A percentile compares a stretch with the other conserved stretches of the same genome.
Conservation (phyloP, 768 basidiomycete genomes). For the Pisolithus microcarpus region DNA sequence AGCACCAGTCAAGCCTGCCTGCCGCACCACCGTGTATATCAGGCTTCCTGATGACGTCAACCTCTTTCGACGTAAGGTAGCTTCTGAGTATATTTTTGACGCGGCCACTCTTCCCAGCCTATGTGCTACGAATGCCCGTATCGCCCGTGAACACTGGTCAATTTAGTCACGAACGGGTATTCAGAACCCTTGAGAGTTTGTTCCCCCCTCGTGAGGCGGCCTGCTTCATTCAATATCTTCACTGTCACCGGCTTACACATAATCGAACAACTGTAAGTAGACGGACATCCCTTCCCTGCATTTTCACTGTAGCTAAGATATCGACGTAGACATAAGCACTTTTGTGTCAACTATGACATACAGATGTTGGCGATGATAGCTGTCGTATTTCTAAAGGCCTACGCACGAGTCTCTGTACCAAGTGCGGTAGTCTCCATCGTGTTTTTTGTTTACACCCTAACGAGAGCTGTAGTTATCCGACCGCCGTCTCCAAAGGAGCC, state of each 20-base stretch:
- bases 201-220: conserved; percentile 26
- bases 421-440: conserved; percentile 5
- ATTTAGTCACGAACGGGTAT: conserved; percentile 65
- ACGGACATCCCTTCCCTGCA: not conserved
- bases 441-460: not conserved
- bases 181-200: conserved; percentile 47
- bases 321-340: conserved; percentile 34
- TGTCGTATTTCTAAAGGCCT: conserved; percentile 53
- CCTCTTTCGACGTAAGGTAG: conserved; percentile 47
- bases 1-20: conserved; percentile 33
- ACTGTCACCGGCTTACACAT: conserved; percentile 29
- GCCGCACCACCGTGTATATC: conserved; percentile 56
- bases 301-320: not conserved
- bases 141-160: conserved; percentile 55
- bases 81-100: conserved; percentile 53
- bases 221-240: conserved; percentile 22
- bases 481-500: conserved; percentile 15
- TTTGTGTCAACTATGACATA: conserved; percentile 50
- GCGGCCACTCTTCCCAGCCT: conserved; percentile 36
- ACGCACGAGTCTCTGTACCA: conserved; percentile 6
- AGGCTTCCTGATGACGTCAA: conserved; percentile 43
- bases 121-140: conserved; percentile 52
- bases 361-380: conserved; percentile 80
- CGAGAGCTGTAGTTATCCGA: not conserved
- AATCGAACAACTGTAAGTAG: conserved; percentile 42